Base-by-base conservation (phyloP, 1,139 yeast species). In the Wickerhamomyces sp. region DNA sequence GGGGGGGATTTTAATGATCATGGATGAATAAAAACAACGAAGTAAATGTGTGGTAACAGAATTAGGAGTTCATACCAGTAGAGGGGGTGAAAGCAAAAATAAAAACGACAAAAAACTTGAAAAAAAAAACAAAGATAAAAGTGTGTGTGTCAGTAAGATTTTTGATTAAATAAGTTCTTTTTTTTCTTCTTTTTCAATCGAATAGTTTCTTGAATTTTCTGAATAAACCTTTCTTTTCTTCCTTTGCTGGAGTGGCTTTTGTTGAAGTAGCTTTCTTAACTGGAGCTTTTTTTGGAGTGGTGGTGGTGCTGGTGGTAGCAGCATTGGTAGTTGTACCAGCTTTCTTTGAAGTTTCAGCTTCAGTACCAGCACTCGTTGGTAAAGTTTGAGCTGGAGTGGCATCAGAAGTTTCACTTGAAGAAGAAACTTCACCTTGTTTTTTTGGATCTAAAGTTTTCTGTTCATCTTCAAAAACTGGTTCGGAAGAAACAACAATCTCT, bases 401-500 rank as follows among this genome's bases (percentile, higher is more conserved):
- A 7, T 29, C 32, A n/a, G 40, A 33, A 20, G 30, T 28, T 17
- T 26, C 26, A 4, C 30, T n/a, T 8, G 21, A 23, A 6, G 21
- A 23, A 14, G 24, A 13, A n/a, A 29, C 23, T n/a, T 33, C 31
- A 22, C 29, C 26, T 14, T 32, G 17, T 38, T 42, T 40, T 16
- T 33, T 33, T 32, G 51, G 47, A 31, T 45, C 51, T 28, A 43
- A 25, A 8, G 48, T 42, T 38, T 42, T 45, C 9, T 19, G 31
- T 14, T 31, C 34, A 26, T 37, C 46, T 6, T 42, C 46, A 13
- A 39, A 42, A 12, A 48, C 36, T 11, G 52, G 52, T 23, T 37
- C 46, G 21, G 59, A 58, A 22, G 62, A 54, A 7, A 61, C 48
- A 29, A 62, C 54, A 26, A 47, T 50, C 28, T 55, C 59, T 41